Conservation (phyloP, 805 yeast species). For the Ascoidea tarda region DNA sequence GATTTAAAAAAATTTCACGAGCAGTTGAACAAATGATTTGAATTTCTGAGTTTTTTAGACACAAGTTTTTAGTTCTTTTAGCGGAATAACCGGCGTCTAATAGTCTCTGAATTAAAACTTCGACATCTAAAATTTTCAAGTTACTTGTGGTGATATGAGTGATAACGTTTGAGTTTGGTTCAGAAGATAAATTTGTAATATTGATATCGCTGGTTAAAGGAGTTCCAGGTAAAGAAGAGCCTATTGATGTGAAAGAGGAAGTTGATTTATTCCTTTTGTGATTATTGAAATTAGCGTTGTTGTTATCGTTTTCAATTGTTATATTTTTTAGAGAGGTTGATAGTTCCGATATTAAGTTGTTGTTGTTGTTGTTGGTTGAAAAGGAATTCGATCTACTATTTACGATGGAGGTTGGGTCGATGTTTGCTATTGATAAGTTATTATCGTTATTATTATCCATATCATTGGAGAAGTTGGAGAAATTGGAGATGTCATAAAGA, state of each 20-base stretch:
- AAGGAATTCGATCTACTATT: no score
- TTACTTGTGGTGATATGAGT: conserved; percentile 12
- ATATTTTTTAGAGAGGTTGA: no score
- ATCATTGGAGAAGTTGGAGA: conserved; percentile 4
- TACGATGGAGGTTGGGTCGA: conserved; percentile 19
- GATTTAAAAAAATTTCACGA: conserved; percentile 77
- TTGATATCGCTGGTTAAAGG: conserved; percentile 1
- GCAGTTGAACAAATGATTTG: conserved; percentile 77
- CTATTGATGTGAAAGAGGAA: background rate
- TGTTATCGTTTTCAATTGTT: conserved; percentile 3
- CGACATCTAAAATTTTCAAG: conserved; percentile 37
- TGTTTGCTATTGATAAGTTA: conserved; percentile 59
- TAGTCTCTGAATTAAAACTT: conserved; percentile 79
- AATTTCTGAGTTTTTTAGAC: conserved; percentile 83
- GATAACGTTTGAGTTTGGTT: conserved; percentile 7
- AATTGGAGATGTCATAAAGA: background rate
- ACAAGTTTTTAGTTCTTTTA: conserved; percentile 77
- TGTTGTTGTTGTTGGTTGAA: no score
- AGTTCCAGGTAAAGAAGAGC: background rate
- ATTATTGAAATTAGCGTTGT: background rate
- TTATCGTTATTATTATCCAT: conserved; percentile 16
- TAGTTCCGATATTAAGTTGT: no score
- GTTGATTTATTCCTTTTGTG: background rate
- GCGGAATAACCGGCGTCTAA: conserved; percentile 95
- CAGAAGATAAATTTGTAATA: conserved; percentile 15